A percentile compares a stretch with the other conserved stretches of the same genome.
phyloP scores from a whole-genome alignment of 2,329 filamentous ascomycete genomes.

The Hypoxylon sp. region DNA sequence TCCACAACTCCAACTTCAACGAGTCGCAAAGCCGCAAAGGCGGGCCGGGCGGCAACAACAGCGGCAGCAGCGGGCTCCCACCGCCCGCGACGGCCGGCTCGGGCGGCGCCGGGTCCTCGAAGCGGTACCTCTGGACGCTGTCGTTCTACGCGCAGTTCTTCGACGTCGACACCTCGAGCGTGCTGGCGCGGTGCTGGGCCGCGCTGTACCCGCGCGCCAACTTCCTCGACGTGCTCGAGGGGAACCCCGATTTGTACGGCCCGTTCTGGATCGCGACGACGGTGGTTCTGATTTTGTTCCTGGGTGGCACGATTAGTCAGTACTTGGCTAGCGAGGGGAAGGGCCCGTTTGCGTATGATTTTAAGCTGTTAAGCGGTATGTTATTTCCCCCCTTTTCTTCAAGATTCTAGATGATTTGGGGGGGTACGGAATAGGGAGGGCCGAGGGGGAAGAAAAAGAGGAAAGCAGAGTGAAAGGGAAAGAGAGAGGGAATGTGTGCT shows the following conservation, averaged over 20 bases:
- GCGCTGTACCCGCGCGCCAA: slow-evolving; percentile 92
- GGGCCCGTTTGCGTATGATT: slow-evolving; percentile 90
- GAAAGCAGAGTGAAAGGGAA: background rate
- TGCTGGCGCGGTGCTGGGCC: slow-evolving; percentile 87
- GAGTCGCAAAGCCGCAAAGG: slow-evolving; percentile 70
- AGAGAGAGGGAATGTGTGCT: background rate
- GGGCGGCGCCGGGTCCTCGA: slow-evolving; percentile 62
- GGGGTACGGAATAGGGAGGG: background rate
- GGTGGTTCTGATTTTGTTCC: slow-evolving; percentile 93
- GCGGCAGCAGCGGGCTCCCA: slow-evolving; percentile 66
- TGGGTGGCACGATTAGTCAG: slow-evolving; percentile 94
- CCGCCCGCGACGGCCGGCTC: slow-evolving; percentile 68
- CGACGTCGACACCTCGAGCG: slow-evolving; percentile 94
- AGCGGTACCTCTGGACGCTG: slow-evolving; percentile 92
- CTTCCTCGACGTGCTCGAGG: slow-evolving; percentile 97
- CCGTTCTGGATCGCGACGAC: slow-evolving; percentile 99
- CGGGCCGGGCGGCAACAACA: slow-evolving; percentile 60
- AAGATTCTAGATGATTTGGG: slow-evolving; percentile 12
- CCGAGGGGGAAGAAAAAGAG: background rate
- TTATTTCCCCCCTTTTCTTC: slow-evolving; percentile 46
- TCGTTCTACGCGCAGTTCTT: slow-evolving; percentile 98
- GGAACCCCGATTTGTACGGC: slow-evolving; percentile 96
- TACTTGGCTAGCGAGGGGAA: slow-evolving; percentile 81
- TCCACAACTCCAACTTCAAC: slow-evolving; percentile 92
- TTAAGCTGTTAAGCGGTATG: slow-evolving; percentile 85